Evolutionary conservation across 257 asterid genomes (phyloP).

Genomic region (Jasminum sambac): DNA sequence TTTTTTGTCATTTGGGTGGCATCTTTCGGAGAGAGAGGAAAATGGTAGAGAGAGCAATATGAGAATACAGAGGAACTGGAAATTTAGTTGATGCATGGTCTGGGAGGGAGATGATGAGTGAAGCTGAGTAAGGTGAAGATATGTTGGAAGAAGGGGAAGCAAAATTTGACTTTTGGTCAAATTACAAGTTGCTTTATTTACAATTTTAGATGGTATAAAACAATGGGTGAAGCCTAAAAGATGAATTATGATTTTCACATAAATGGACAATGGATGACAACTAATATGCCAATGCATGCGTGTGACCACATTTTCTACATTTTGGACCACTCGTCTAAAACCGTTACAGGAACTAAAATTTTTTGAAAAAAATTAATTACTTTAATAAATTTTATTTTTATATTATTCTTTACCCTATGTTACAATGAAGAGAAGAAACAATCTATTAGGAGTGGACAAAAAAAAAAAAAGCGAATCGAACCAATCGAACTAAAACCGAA

Average conservation of each 20-base stretch:
- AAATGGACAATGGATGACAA: neutral
- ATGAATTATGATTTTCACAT: neutral
- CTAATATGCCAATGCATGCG: neutral
- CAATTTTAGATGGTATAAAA: too few relatives aligned
- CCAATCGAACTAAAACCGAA: too few relatives aligned
- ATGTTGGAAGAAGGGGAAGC: neutral
- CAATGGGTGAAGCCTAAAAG: neutral
- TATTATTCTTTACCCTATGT: too few relatives aligned
- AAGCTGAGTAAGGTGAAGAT: neutral
- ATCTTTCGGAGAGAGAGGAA: slow-evolving; percentile 28
- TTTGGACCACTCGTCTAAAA: too few relatives aligned
- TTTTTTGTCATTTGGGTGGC: slow-evolving; percentile 55
- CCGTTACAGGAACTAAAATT: too few relatives aligned
- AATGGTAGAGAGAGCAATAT: slow-evolving; percentile 3
- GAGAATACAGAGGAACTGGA: neutral
- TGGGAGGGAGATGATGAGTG: neutral
- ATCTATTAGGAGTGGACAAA: too few relatives aligned
- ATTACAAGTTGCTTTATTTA: neutral
- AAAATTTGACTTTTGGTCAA: neutral
- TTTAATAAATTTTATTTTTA: too few relatives aligned
- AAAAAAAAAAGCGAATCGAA: too few relatives aligned
- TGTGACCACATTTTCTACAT: neutral
- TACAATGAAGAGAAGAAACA: too few relatives aligned
- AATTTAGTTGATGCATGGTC: neutral
- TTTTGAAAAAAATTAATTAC: too few relatives aligned